Evolutionary conservation across 1,139 yeast species (phyloP), one percentile per base, ranked within the genome.

Genomic region (Saccharomyces hybrid): DNA sequence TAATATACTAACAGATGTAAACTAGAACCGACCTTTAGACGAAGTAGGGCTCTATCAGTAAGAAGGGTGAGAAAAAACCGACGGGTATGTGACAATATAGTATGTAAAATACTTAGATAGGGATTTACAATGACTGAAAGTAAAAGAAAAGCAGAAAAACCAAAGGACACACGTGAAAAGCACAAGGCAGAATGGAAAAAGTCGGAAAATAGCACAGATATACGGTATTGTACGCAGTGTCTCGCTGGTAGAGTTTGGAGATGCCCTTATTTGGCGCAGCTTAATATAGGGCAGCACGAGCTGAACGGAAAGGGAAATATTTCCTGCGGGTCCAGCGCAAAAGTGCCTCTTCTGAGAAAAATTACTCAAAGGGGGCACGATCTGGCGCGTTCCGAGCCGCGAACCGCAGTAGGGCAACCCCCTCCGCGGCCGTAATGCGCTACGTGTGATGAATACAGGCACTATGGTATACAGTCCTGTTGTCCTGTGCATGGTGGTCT

Each of bases 331-430:
- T 24, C 21, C 47, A 42, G 47, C 21, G 47, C 21, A 42, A 19
- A 21, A 19, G 47, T 21, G 47, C 21, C 16, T n/a, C 49, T 12
- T 21, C 27, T 21, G 27, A 31, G 21, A 24, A 26, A 28, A 16
- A 16, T 47, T 47, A 31, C 29, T n/a, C 14, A 9, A 12, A 26
- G 11, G 42, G 42, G 31, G 19, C n/a, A 12, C 11, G 31, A 19
- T 11, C 31, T 47, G 16, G 31, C 21, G n/a, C 29, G 31, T 12
- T 26, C 27, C 27, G 16, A 16, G 31, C 89, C 32, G 96, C 34
- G 34, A 11, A 4, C 34, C 5, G 14, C 34, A 4, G 34, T 2
- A 31, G 34, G 32, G 34, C 34, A 31, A 31, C 34, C 34, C 34
- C 34, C 14, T 29, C 3, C 34, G 34, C 34, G 34, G 14, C 34